Percentiles rank a stretch among this genome's conserved stretches.
phyloP scores from a whole-genome alignment of 1,284 basidiomycete genomes.

The Marasmius tenuissimus region DNA sequence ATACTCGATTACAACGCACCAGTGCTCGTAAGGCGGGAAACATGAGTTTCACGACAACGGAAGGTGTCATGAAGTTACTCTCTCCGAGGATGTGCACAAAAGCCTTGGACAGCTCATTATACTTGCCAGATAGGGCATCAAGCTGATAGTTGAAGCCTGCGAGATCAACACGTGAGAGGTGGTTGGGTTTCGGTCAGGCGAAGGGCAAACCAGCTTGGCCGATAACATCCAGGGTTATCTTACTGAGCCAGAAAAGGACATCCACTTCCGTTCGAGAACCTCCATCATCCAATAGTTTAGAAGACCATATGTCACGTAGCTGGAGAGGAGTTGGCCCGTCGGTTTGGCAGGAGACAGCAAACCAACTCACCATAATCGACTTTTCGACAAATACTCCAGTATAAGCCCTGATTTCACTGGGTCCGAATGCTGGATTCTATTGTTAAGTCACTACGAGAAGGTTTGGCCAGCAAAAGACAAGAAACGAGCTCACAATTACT shows the following conservation, averaged over 20 bases:
- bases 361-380: conserved; percentile 7
- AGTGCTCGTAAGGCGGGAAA: conserved; percentile 43
- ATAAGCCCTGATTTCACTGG: conserved; percentile 9
- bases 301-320: conserved; percentile 25
- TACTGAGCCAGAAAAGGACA: conserved; percentile 51
- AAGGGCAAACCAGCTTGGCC: conserved; percentile 53
- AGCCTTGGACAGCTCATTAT: conserved; percentile 49
- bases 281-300: conserved; percentile 8
- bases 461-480: neutral
- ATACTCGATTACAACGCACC: conserved; percentile 27
- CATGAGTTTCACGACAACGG: conserved; percentile 32
- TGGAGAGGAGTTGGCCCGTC: conserved; percentile 31
- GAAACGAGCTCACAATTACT: conserved; percentile 6
- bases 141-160: conserved; percentile 56
- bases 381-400: conserved; percentile 13
- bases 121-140: conserved; percentile 37
- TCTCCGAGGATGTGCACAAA: conserved; percentile 41
- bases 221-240: conserved; percentile 73
- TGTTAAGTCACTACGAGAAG: no score
- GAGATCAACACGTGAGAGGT: conserved; percentile 48
- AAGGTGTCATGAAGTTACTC: conserved; percentile 21
- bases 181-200: conserved; percentile 28
- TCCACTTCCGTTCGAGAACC: conserved; percentile 34
- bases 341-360: conserved; percentile 32
- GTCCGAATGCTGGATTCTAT: conserved; percentile 16